phyloP scores from a whole-genome alignment of 1,284 basidiomycete genomes.

The Filobasidium uniguttulatum region DNA sequence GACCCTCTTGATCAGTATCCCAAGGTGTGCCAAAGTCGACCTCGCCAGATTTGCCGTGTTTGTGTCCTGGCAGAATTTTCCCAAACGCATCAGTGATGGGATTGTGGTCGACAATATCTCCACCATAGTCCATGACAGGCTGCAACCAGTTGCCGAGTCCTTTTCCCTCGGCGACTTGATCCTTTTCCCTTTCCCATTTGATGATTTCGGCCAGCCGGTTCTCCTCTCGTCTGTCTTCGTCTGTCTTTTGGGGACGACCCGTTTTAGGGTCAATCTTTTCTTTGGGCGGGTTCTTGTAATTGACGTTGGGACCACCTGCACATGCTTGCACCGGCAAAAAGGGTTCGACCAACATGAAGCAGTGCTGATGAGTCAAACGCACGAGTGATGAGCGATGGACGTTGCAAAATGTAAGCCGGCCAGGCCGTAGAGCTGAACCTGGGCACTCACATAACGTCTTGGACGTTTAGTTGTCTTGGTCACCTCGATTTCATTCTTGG shows the following conservation, averaged over 20 bases:
- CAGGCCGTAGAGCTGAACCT: not conserved
- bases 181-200: conserved; percentile 1
- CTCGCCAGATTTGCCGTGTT: not conserved
- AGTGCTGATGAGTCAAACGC: not conserved
- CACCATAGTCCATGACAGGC: conserved; percentile 8
- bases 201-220: conserved; percentile 2
- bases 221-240: conserved; percentile 5
- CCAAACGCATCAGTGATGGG: conserved; percentile 9
- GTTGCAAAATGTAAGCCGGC: not conserved
- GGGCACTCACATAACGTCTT: conserved; percentile 5
- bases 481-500: conserved; percentile 8
- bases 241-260: not conserved
- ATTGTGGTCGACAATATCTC: conserved; percentile 11
- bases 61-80: conserved; percentile 2
- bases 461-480: conserved; percentile 2
- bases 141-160: conserved; percentile 12
- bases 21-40: conserved; percentile 4
- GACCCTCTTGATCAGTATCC: conserved; percentile 1
- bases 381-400: not conserved
- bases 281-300: not conserved
- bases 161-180: not conserved
- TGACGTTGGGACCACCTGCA: conserved; percentile 5
- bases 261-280: conserved; percentile 4
- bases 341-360: conserved; percentile 8
- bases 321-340: conserved; percentile 6